phyloP scores from a whole-genome alignment of 108 stramenopile species.

The Ochromonas danica region DNA sequence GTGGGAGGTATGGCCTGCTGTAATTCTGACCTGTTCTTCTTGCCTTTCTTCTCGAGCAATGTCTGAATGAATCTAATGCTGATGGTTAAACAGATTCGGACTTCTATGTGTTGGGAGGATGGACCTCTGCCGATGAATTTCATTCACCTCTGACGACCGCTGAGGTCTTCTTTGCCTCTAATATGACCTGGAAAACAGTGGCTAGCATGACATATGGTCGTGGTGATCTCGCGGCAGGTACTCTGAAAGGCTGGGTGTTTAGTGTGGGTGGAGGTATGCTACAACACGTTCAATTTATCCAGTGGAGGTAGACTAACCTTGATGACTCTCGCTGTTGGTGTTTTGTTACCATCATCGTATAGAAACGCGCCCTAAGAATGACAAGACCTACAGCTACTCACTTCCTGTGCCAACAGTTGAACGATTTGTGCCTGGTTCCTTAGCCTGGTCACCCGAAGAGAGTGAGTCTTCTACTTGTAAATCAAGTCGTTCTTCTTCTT shows the following conservation, averaged over 20 bases:
- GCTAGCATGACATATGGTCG: neutral
- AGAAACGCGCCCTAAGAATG: too few species aligned
- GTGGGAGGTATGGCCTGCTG: neutral
- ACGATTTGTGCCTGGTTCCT: neutral
- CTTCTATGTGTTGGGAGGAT: constrained; percentile 20
- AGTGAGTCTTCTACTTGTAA: too few species aligned
- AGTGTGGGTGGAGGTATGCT: neutral
- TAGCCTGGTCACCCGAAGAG: neutral
- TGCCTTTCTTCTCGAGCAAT: neutral
- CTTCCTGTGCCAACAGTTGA: neutral
- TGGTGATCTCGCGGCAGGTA: constrained; percentile 9
- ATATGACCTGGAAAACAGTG: neutral
- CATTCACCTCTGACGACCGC: neutral
- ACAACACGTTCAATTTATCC: neutral
- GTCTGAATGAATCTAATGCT: neutral
- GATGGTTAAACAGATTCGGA: too few species aligned
- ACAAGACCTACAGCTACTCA: neutral
- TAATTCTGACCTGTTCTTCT: neutral
- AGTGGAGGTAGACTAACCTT: too few species aligned
- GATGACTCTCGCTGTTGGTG: too few species aligned
- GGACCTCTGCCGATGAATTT: neutral
- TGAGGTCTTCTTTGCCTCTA: neutral
- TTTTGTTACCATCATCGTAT: too few species aligned
- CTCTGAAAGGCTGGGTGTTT: neutral
- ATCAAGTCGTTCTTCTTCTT: too few species aligned